Base-by-base conservation (phyloP, 805 yeast species). In the Pichia phayaonensis region DNA sequence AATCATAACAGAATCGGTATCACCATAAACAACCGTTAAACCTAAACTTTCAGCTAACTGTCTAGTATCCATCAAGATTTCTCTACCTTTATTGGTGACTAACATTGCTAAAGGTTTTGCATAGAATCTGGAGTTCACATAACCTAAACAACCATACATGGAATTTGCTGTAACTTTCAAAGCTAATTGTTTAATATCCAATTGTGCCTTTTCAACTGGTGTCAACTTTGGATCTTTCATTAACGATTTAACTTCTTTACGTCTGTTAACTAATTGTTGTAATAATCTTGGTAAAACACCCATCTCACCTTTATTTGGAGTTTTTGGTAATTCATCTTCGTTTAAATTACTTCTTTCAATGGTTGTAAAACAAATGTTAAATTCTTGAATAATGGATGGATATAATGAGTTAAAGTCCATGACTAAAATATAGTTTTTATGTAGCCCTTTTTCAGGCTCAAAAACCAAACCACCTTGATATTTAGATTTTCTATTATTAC, bases 121-220 rank as follows among this genome's bases (percentile, higher is more conserved):
- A 62, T 90, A 92, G 67, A 94, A 94, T 61, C 99, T 78, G 22
- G 97, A 89, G 60, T 85, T 79, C 8, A 85, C 86, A 66, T 83
- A 90, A 58, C 99, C 99, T 60, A 94, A 76, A 77, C 98, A 94
- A 63, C 99, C 99, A 70, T 94, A 94, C 97, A 94, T 92, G n/a
- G 99, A 94, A 69, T 94, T 94, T 27, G 99, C 99, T 2, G 99
- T 95, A 64, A 94, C 75, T 66, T 94, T 94, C 64, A 94, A 77
- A 0, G 99, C 98, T 65, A 86, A 95, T 68, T 94, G 99, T 62
- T 90, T 88, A 62, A 90, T 90, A 66, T 94, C 98, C 73, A 85
- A 89, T 62, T 92, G 97, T 0, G 87, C 84, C 50, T 69, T 79
- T 63, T 87, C 90, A 48, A 73, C 69, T 0, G 81, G 72, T 0